Base-by-base conservation (phyloP, 768 basidiomycete species). In the Lactifluus volemus region DNA sequence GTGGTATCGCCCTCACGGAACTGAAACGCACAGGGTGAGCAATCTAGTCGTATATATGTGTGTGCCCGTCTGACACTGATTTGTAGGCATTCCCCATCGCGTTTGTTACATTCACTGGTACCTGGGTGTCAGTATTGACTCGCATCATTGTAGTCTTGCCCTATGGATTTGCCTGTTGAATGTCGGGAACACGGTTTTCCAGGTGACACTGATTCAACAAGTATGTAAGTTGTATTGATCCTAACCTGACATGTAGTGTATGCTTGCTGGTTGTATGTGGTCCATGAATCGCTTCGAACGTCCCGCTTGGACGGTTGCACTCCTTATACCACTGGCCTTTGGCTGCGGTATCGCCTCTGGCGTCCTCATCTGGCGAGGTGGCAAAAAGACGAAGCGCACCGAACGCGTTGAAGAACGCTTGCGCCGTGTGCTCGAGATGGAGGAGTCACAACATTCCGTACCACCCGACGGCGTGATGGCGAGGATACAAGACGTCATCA, bases 1-100 rank as follows among this genome's bases (percentile, higher is more conserved):
- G 1, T 94, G 90, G 91, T 94, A 92, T 73, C 76, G 87, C 54
- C 82, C 91, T 7, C 91, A 94, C 70, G 88, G 88, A 19, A 91
- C 89, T 12, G 84, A 84, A 60, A 91, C 91, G 0, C 91, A 88
- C 67, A 73, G 85, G 61, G 86, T 85, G 67, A 65, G 79, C 65
- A 41, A 59, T 45, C 60, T 32, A 25, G 9, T 59, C n/a, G 17
- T 32, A 56, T 54, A 56, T 54, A 30, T 53, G 65, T 49, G 58
- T 51, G 48, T 47, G 21, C 36, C 49, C 41, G 51, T 63, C 45
- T 59, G 44, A 60, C 81, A 77, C 78, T 79, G 29, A 41, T 49
- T 57, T 53, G 38, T 63, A 87, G 85, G 86, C 86, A 21, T 87
- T 86, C 67, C 84, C 85, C 15, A 86, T 86, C 68, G 80, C 78